These are phyloP conservation scores for Venturia pyrina DNA, from an alignment of 2,329 filamentous ascomycete genomes.

Conservation along the genomic window DNA sequence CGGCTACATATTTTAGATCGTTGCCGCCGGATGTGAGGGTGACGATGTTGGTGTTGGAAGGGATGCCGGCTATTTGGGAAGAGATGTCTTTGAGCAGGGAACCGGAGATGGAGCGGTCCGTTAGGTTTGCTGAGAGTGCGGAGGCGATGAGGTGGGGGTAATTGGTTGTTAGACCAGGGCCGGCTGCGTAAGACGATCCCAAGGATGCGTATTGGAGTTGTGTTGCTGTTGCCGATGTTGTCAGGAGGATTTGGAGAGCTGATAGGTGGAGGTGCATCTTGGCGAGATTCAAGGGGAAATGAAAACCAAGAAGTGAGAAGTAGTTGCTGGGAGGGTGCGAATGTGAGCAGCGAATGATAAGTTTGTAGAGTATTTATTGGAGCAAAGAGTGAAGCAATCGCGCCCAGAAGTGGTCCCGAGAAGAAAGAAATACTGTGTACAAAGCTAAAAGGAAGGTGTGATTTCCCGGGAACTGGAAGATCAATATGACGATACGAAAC, in stretches of 20 bases:
- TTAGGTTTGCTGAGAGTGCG: slow-evolving; percentile 17
- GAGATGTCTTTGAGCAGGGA: slow-evolving; percentile 27
- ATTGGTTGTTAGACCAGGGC: slow-evolving; percentile 27
- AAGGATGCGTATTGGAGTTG: slow-evolving; percentile 10
- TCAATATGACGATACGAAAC: neutral
- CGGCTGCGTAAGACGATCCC: slow-evolving; percentile 18
- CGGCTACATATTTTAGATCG: slow-evolving; percentile 29
- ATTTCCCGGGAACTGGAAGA: neutral
- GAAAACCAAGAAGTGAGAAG: rapidly evolving
- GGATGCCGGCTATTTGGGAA: slow-evolving; percentile 25
- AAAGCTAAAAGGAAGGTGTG: neutral
- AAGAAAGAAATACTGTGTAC: neutral
- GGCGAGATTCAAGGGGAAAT: neutral
- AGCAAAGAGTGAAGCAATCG: neutral
- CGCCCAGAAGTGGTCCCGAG: neutral
- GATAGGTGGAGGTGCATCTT: neutral
- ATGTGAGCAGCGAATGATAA: neutral
- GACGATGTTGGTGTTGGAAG: slow-evolving; percentile 27
- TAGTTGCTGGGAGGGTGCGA: neutral
- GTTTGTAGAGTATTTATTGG: neutral
- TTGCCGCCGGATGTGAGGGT: slow-evolving; percentile 30
- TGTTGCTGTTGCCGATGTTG: neutral
- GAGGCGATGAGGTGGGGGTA: slow-evolving; percentile 26
- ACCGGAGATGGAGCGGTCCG: slow-evolving; percentile 23
- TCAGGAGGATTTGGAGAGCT: neutral